Evolutionary conservation across 202 grass and related monocot species (phyloP).

Genomic region (Schoenoplectus tabernaemontani): DNA sequence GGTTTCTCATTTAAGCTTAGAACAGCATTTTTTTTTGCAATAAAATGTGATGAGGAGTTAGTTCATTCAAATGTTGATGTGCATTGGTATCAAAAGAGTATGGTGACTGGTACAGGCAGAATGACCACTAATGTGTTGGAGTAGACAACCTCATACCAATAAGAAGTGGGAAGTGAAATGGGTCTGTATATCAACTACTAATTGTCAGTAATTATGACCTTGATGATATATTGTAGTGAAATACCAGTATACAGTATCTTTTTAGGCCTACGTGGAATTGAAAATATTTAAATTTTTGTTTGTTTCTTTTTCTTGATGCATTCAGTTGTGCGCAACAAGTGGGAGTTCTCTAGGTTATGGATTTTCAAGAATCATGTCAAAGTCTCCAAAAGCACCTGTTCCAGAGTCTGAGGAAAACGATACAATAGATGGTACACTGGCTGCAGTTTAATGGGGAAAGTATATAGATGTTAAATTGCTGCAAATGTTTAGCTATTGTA

Average conservation of each 20-base stretch:
- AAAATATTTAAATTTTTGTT: not conserved
- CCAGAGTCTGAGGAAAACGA: slow-evolving; percentile 58
- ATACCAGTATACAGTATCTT: slow-evolving; percentile 3
- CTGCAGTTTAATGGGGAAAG: slow-evolving; percentile 15
- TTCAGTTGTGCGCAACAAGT: slow-evolving; percentile 57
- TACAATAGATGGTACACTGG: slow-evolving; percentile 59
- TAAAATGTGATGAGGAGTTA: not conserved
- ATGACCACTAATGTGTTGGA: not conserved
- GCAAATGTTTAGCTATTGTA: not conserved
- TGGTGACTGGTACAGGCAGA: not conserved
- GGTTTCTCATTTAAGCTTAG: not conserved
- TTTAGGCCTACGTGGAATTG: not conserved
- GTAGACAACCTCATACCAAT: not conserved
- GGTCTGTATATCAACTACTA: not conserved
- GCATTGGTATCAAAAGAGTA: not conserved
- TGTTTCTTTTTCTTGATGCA: not conserved
- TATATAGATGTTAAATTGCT: not conserved
- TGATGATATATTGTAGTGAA: not conserved
- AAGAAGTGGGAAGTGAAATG: not conserved
- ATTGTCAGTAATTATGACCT: not conserved
- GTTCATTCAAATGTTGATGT: not conserved
- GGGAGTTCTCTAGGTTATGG: slow-evolving; percentile 87
- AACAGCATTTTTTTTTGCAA: not conserved
- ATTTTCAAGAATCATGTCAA: slow-evolving; percentile 51
- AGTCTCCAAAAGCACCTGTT: slow-evolving; percentile 32